Base-by-base conservation (phyloP, 2,329 filamentous ascomycete species). In the Aspergillus felis region DNA sequence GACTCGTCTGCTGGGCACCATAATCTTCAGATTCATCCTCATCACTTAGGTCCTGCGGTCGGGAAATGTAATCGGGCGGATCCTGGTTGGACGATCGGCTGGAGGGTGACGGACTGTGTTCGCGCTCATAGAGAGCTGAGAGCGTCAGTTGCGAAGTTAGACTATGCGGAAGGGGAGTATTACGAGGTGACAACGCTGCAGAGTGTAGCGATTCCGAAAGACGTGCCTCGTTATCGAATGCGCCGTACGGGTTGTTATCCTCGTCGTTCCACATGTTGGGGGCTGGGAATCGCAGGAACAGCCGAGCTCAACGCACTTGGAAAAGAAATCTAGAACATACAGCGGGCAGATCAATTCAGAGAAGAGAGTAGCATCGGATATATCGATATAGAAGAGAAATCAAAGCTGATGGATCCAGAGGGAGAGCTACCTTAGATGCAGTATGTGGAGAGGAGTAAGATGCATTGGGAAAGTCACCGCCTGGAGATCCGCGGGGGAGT, bases 231-330 rank as follows among this genome's bases (percentile, higher is more conserved):
- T 90, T 89, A 74, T 94, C 90, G 79, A 96, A 97, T 75, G 91
- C 93, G 68, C 92, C 92, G 71, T 97, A 97, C 4, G 93, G 93
- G 74, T 97, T 97, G 78, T 97, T 97, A 72, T 97, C 91, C 79
- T 97, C 93, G 81, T 97, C 92, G 83, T 97, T 95, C 93, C 93
- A 97, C 93, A 97, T 97, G 66, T 68, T 83, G 57, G 57, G 57
- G 56, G 59, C 57, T 61, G 59, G 57, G 54, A 59, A 52, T 10
- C 35, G 24, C 22, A 47, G 44, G 44, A 47, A 27, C 44, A 47
- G 10, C 42, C 42, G 20, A 44, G 35, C 25, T 38, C 46, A 12
- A 22, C 17, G 22, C 41, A 14, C 22, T 24, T 35, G n/a, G n/a
- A 27, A 5, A 27, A 5, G 12, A 29, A 20, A 28, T 29, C 22